Evolutionary conservation across 257 asterid genomes (phyloP), one percentile per base, ranked within the genome.

Genomic region (Ballota nigra): DNA sequence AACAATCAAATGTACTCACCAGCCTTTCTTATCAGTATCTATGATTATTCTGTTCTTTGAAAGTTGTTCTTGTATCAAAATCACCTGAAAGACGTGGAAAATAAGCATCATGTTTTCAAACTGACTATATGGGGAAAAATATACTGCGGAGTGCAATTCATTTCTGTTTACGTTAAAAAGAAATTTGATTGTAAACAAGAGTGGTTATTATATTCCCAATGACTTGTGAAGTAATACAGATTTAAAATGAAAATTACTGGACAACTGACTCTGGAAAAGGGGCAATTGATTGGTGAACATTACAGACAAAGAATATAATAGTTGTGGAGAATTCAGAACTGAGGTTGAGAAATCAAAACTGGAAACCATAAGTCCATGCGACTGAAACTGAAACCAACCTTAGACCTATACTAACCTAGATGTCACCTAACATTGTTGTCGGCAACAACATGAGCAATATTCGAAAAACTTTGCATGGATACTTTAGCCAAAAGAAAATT

Each of bases 1-100:
- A 51, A 28, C 57, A 18, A n/a, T 16, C 6, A 64, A 63, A 76
- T 63, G 49, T 57, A 76, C 90, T 84, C 73, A 89, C 98, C 94
- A 86, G 78, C 96, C 93, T 73, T 89, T 95, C 73, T 83, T 84
- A 82, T 95, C 99, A 29, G 87, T 77, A 81, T 92, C 99, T 28
- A 95, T 95, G 76, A 95, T 92, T 59, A 95, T 95, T 69, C 98
- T 84, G 87, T 95, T 95, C 79, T 95, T 95, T 0, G 99, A 95
- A 75, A 95, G 99, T 69, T 92, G 99, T 71, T 95, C 99, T 80
- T 95, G 99, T 31, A 95, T 94, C 86, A 91, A 81, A 79, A 95
- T 83, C 81, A 95, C 97, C 96, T 92, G 86, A 33, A 41, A 70
- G 20, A 77, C 62, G 41, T 24, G 40, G 40, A 43, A 34, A 64